Evolutionary conservation across 2,329 filamentous ascomycete genomes (phyloP), one percentile per base, ranked within the genome.

Genomic region (Aspergillus sp.): DNA sequence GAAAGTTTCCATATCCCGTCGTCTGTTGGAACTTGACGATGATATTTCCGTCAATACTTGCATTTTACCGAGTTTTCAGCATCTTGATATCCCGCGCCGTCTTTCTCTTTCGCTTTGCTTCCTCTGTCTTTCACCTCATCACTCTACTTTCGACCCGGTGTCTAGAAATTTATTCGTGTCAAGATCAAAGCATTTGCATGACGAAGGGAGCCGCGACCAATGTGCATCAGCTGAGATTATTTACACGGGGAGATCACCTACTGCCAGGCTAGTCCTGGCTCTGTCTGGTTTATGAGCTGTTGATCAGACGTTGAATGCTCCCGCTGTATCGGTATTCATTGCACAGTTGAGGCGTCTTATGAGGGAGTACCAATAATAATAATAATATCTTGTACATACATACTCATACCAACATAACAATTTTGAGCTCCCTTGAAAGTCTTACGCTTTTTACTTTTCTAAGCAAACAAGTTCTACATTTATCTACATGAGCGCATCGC

Each of bases 361-460:
- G 57, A 57, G 62, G 55, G 58, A 62, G 56, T 36, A 45, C 38
- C 51, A 52, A 30, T 65, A 64, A 57, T 64, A 65, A 58, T 66
- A 66, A 64, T 65, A 61, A 43, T 55, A 55, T 54, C 62, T 62
- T 66, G 64, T 66, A 65, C 56, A 48, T 48, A 53, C 38, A 48
- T 52, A 57, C 48, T 47, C 26, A 55, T 55, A 55, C 38, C 36
- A 36, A 54, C 32, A 54, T 53, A 48, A 34, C 53, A 45, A 34
- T 47, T 18, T 38, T 52, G 48, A 51, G 34, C 20, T n/a, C n/a
- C n/a, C 20, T 42, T 54, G 13, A 38, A 48, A 39, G 36, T 11
- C 8, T 42, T n/a, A 26, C 44, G 24, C 26, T 7, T 9, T 2
- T 32, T 34, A 24, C n/a, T n/a, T 22, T 44, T 15, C 22, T 12